Conservation (phyloP, 129 eudicot genomes). For the Pulicaria dysenterica region DNA sequence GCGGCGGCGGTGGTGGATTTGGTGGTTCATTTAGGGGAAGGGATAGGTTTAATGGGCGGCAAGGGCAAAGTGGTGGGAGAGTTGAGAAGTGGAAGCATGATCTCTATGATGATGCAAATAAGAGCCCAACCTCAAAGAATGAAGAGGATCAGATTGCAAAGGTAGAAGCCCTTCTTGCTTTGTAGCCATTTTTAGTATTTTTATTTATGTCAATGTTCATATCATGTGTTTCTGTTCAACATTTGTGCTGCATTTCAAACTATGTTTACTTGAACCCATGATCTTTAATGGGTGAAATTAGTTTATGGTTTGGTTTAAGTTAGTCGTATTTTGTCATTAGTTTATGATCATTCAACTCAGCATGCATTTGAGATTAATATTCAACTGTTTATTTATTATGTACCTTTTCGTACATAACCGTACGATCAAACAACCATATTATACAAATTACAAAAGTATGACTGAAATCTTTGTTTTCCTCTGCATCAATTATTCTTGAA, state of each 20-base stretch:
- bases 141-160: conserved; percentile 94
- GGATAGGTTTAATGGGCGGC: conserved; percentile 50
- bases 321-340: conserved; percentile 5
- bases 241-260: conserved; percentile 17
- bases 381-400: conserved; percentile 9
- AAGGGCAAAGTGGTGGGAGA: conserved; percentile 50
- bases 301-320: neutral
- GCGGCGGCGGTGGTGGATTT: conserved; percentile 30
- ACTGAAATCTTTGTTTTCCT: conserved; percentile 13
- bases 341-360: conserved; percentile 9
- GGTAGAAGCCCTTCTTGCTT: conserved; percentile 84
- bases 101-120: conserved; percentile 75
- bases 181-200: conserved; percentile 35
- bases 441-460: conserved; percentile 16
- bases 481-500: conserved; percentile 26
- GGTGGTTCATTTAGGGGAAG: conserved; percentile 55
- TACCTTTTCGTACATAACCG: conserved; percentile 13
- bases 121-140: conserved; percentile 65
- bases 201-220: conserved; percentile 23
- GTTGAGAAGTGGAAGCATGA: conserved; percentile 98
- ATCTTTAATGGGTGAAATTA: conserved; percentile 12
- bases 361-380: conserved; percentile 14
- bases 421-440: conserved; percentile 16
- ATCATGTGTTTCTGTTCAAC: conserved; percentile 23
- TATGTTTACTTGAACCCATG: conserved; percentile 10